Base-by-base conservation (phyloP, 2,329 filamentous ascomycete genomes). In the Paecilomyces sp. region DNA sequence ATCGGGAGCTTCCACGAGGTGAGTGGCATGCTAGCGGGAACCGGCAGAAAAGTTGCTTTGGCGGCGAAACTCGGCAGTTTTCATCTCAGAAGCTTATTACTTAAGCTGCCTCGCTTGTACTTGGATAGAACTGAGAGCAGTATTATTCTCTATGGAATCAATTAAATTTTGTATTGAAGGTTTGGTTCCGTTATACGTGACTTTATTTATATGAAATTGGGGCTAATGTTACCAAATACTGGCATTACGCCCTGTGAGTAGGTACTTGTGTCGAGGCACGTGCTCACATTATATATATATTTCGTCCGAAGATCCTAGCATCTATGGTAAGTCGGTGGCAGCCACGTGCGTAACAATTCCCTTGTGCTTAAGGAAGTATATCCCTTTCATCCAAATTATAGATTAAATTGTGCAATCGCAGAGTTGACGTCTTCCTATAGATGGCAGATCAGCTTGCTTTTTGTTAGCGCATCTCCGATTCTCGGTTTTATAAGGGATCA, bases 41-140 rank as follows among this genome's bases (percentile, higher is more conserved):
- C 74, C 73, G 73, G 73, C 63, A 72, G 69, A 72, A 73, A 69
- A 64, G 51, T 58, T 57, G 53, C 57, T 55, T 59, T 62, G 63
- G 58, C 60, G 65, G 65, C 69, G 69, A 71, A 68, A 62, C 58
- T 71, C 70, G 70, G 69, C 66, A 57, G 59, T 67, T 69, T 34
- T 24, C 34, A 22, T 31, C 15, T 41, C 15, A 24, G 30, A 28
- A 56, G 61, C 36, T 61, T 25, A 59, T 47, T 62, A 41, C 59
- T 47, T 62, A 41, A 62, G 65, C 66, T 62, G 63, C 64, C 30
- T 66, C 61, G 65, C 7, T 1, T n/a, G 13, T 8, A 47, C 13
- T 3, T n/a, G n/a, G 36, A 8, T 47, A 8, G 15, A 4, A 4
- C 15, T 8, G 8, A 18, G n/a, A 47, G 8, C 36, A 18, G 41